Conservation (phyloP, 176 grass and related monocot genomes). For the Juncus inflexus region DNA sequence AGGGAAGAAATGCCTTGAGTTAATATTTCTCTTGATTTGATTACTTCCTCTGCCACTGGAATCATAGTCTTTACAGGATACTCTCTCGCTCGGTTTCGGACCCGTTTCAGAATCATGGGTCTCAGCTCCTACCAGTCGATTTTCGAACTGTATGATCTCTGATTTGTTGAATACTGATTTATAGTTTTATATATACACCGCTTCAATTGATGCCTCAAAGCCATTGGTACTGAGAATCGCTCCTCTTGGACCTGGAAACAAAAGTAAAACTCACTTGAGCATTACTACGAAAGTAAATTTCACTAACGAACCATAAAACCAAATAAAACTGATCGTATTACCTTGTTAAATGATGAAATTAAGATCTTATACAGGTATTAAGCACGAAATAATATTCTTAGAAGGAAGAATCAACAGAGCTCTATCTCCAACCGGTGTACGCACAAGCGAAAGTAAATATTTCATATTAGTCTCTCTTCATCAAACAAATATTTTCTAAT, state of each 20-base stretch:
- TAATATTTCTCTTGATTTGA: slow-evolving; percentile 53
- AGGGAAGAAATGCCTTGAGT: slow-evolving; percentile 46
- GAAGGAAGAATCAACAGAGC: too few relatives aligned
- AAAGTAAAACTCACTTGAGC: not conserved
- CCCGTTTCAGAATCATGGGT: slow-evolving; percentile 90
- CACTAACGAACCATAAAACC: too few relatives aligned
- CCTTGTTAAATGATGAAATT: too few relatives aligned
- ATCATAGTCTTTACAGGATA: slow-evolving; percentile 76
- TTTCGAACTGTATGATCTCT: slow-evolving; percentile 53
- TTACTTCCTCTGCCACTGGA: slow-evolving; percentile 66
- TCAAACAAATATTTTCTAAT: too few relatives aligned
- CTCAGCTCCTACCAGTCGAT: slow-evolving; percentile 75
- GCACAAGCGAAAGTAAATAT: too few relatives aligned
- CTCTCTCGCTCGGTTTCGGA: slow-evolving; percentile 48
- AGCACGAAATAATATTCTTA: too few relatives aligned
- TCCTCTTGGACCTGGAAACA: not conserved
- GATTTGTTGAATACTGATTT: slow-evolving; percentile 23
- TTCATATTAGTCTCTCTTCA: too few relatives aligned
- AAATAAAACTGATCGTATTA: too few relatives aligned
- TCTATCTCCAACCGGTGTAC: too few relatives aligned
- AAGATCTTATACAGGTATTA: too few relatives aligned
- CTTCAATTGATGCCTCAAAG: slow-evolving; percentile 30
- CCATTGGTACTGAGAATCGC: slow-evolving; percentile 33
- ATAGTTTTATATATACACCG: slow-evolving; percentile 25
- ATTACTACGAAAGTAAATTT: too few relatives aligned